A percentile compares a stretch with the other conserved stretches of the same genome.
Conservation (phyloP, 306 rosid genomes). For the Quercus glauca region DNA sequence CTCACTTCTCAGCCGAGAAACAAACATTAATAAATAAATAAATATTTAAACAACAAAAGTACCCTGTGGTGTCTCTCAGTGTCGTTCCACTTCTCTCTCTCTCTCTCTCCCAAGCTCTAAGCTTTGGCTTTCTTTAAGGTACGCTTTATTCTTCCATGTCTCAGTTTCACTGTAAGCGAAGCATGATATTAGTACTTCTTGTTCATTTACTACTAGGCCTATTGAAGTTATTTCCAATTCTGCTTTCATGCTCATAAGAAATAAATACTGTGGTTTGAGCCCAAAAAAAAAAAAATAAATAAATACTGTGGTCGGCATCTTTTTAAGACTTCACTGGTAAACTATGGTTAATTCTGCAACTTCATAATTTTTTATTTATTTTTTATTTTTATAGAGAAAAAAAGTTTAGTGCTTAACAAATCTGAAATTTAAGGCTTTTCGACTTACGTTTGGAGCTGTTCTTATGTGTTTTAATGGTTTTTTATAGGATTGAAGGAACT, state of each 20-base stretch:
- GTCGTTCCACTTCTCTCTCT: not conserved
- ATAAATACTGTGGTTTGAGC: not conserved
- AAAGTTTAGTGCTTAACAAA: not conserved
- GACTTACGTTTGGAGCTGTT: constrained; percentile 23
- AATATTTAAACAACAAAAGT: no score
- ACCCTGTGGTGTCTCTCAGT: not conserved
- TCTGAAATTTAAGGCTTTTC: constrained; percentile 1
- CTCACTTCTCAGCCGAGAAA: not conserved
- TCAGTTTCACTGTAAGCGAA: constrained; percentile 6
- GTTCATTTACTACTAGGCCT: not conserved
- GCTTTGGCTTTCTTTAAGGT: constrained; percentile 16
- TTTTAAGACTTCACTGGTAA: not conserved
- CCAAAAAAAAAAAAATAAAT: not conserved
- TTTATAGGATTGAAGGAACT: constrained; percentile 30
- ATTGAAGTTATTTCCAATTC: not conserved
- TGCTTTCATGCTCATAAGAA: not conserved
- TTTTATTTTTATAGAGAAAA: no score
- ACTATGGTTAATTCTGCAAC: not conserved
- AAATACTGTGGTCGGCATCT: not conserved
- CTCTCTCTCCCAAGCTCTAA: not conserved
- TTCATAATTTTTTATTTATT: not conserved
- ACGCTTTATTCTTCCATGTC: constrained; percentile 4
- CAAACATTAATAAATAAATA: not conserved
- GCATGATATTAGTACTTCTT: not conserved
- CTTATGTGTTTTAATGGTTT: constrained; percentile 7